These are phyloP conservation scores for Excoecaria cochinchinensis DNA, from an alignment of 345 rosid genomes.

Conservation along the genomic window DNA sequence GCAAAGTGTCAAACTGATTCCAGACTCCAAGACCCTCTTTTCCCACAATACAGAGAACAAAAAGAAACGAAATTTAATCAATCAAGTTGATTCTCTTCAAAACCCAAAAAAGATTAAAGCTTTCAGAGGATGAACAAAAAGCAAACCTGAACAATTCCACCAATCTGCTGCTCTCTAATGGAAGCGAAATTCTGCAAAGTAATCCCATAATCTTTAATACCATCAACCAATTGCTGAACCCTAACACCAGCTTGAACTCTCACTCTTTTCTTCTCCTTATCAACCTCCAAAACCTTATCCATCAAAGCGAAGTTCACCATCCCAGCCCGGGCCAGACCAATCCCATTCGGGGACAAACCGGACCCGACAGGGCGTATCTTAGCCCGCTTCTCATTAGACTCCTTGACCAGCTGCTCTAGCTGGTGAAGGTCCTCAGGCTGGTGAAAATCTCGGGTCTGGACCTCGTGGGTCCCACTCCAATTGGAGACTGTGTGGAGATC, in stretches of 20 bases:
- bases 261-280: conserved; percentile 78
- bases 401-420: conserved; percentile 66
- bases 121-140: not conserved
- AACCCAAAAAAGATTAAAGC: not conserved
- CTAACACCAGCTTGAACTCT: conserved; percentile 85
- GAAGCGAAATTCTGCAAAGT: conserved; percentile 96
- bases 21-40: not conserved
- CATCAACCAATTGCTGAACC: conserved; percentile 88
- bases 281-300: conserved; percentile 82
- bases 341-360: conserved; percentile 87
- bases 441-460: conserved; percentile 76
- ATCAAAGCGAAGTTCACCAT: conserved; percentile 86
- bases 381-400: conserved; percentile 47
- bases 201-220: conserved; percentile 67
- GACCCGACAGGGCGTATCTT: conserved; percentile 93
- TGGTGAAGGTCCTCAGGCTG: conserved; percentile 76
- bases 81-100: not conserved
- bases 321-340: conserved; percentile 81
- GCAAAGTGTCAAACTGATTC: not conserved
- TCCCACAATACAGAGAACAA: not conserved
- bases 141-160: conserved; percentile 92
- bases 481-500: conserved; percentile 94
- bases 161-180: conserved; percentile 97
- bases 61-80: not conserved
- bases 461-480: conserved; percentile 99